Base-by-base conservation (phyloP, 2,329 filamentous ascomycete species). In the Cordyceps tenuipes region DNA sequence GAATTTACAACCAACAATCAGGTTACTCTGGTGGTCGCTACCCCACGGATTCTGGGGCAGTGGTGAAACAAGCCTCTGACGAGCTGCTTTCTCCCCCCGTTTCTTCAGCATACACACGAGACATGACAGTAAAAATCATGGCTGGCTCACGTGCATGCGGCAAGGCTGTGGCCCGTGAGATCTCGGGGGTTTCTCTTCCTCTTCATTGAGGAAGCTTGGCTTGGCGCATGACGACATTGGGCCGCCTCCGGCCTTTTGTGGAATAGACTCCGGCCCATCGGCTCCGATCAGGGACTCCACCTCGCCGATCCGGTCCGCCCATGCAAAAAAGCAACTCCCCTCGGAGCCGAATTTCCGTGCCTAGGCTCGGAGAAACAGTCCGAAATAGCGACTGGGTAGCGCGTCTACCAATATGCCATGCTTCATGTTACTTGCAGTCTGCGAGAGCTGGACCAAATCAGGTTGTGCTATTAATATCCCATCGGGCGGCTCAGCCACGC, bases 31-130 rank as follows among this genome's bases (percentile, higher is more conserved):
- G 47, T 58, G 50, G 56, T 47, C 5, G 47, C 9, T 21, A 34
- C 10, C 13, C 26, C 48, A 39, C 2, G 26, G 50, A 58, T 44
- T 44, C 56, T 58, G 56, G 8, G 17, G 56, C 56, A 58, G 17
- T 34, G 34, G 36, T 58, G 56, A 58, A 51, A 58, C 56, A 31
- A 21, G 46, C 46, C 49, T n/a, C 41, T 48, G 12, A 49, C 34
- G 21, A 31, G 54, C 55, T 46, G 5, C 13, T 19, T 10, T 36
- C 39, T 17, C 44, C 41, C 17, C 21, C 26, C 19, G 17, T 49
- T 43, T 31, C 31, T 31, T 34, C 36, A 4, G 17, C 47, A 44
- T 19, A 34, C 46, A 58, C 56, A 43, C 23, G 23, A 29, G 23
- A 43, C 55, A 50, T 36, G 17, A 26, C 17, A n/a, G 5, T 4